These are phyloP conservation scores for Albophoma yamanashiensis DNA, from an alignment of 2,329 filamentous ascomycete genomes.

Conservation along the genomic window DNA sequence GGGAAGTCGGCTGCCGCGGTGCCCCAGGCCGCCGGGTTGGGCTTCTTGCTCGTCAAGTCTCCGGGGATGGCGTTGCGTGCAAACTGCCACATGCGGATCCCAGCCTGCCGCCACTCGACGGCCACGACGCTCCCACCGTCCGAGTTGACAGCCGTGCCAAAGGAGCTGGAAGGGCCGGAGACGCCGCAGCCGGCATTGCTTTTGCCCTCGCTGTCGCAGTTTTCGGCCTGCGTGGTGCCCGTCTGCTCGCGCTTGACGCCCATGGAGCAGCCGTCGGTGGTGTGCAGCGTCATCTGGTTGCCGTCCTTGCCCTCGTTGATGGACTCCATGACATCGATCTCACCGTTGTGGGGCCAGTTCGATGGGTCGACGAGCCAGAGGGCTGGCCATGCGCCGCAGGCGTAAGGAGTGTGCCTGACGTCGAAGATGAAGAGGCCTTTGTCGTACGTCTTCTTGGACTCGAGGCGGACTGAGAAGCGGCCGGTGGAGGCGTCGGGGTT, in stretches of 20 bases:
- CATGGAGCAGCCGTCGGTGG: slow-evolving; percentile 39
- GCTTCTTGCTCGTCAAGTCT: slow-evolving; percentile 39
- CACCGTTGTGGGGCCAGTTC: slow-evolving; percentile 54
- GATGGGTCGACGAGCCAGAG: slow-evolving; percentile 52
- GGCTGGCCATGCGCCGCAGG: slow-evolving; percentile 55
- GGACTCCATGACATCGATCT: slow-evolving; percentile 54
- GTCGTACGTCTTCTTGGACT: slow-evolving; percentile 49
- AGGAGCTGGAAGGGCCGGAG: slow-evolving; percentile 27
- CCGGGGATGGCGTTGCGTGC: slow-evolving; percentile 32
- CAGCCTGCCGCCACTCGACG: slow-evolving; percentile 47
- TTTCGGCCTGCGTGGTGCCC: slow-evolving; percentile 27
- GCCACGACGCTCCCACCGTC: slow-evolving; percentile 48
- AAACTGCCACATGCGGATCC: slow-evolving; percentile 56
- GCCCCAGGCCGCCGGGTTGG: slow-evolving; percentile 53
- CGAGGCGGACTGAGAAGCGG: slow-evolving; percentile 52
- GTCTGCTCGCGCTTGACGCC: slow-evolving; percentile 42
- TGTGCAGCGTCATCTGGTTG: slow-evolving; percentile 52
- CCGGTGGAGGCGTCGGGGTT: slow-evolving; percentile 43
- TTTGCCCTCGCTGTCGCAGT: slow-evolving; percentile 41
- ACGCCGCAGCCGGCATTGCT: slow-evolving; percentile 50
- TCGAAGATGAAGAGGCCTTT: slow-evolving; percentile 60
- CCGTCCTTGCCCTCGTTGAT: slow-evolving; percentile 42
- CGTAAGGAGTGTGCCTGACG: slow-evolving; percentile 50
- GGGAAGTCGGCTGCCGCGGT: slow-evolving; percentile 55
- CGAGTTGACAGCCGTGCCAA: slow-evolving; percentile 40